These are phyloP conservation scores for Metrosideros polymorpha DNA, from an alignment of 441 rosid species.

Conservation along the genomic window DNA sequence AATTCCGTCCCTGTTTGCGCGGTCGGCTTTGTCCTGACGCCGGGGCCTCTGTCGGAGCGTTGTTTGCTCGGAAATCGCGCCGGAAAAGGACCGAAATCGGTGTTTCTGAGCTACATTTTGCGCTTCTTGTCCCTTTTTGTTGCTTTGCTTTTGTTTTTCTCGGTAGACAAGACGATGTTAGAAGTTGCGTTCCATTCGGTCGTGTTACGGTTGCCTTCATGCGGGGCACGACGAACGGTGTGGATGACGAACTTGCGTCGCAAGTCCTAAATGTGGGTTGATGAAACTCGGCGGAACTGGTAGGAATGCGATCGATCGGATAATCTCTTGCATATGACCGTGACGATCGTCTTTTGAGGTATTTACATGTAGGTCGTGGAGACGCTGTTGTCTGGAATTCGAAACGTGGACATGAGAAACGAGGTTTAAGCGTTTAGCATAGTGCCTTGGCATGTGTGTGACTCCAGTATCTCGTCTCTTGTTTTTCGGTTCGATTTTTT, in stretches of 20 bases:
- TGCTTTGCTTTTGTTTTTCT: background rate
- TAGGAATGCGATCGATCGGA: background rate
- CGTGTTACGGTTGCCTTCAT: background rate
- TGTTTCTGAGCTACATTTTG: background rate
- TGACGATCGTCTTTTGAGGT: background rate
- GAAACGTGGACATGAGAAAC: background rate
- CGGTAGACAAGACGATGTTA: background rate
- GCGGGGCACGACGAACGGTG: background rate
- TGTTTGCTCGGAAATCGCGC: background rate
- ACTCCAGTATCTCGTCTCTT: background rate
- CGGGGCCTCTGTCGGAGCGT: background rate
- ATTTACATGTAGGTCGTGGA: background rate
- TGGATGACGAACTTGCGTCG: background rate
- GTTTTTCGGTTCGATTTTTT: background rate
- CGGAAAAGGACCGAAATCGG: background rate
- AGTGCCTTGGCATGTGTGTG: background rate
- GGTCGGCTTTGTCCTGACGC: background rate
- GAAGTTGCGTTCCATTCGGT: background rate
- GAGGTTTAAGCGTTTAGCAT: background rate
- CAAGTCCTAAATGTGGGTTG: background rate
- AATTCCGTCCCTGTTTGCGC: background rate
- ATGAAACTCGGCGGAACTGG: background rate
- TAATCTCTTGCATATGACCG: background rate
- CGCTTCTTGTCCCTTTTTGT: background rate
- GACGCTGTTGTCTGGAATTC: background rate